Base-by-base conservation (phyloP, 257 asterid species). In the Paulownia fortunei region DNA sequence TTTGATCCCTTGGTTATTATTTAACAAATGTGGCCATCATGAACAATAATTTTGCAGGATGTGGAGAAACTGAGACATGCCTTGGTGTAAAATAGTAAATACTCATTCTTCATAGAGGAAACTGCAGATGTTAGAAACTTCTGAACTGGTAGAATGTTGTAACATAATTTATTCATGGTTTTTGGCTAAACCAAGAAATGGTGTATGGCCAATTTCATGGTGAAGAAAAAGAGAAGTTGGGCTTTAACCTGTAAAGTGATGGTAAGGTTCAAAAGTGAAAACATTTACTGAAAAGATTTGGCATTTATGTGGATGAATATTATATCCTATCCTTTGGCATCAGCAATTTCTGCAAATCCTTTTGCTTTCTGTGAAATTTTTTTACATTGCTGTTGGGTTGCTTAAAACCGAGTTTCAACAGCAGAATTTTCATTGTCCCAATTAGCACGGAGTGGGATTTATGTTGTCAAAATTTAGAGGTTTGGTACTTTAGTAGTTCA, bases 51-150 rank as follows among this genome's bases (percentile, higher is more conserved):
- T 32, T 71, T 59, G 71, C 80, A 76, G 80, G 70, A 26, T 6
- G 63, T 12, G 37, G 42, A 55, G 8, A 47, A 61, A 60, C 36
- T 9, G 26, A 46, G 12, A 39, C 15, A 46, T 30, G n/a, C 34
- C 39, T 64, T 47, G 77, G 27, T 42, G 70, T 61, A 1, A n/a
- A 62, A 23, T 16, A 71, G 69, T 58, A 76, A n/a, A 51, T 71
- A 64, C 21, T 61, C 64, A 21, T 69, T 73, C 23, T 68, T 47
- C 55, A 36, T 15, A 15, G 79, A 69, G 69, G 62, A 66, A 77
- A 75, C 37, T 72, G 74, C 74, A 73, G 44, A 54, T 46, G 19
- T 32, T 34, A 49, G 74, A 37, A 83, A 52, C 23, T 62, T 74
- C 76, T 64, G 47, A 34, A 62, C 47, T 32, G 26, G 26, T 61